Evolutionary conservation across 495 filamentous ascomycete species (phyloP).

Genomic region (Xylaria scruposa): DNA sequence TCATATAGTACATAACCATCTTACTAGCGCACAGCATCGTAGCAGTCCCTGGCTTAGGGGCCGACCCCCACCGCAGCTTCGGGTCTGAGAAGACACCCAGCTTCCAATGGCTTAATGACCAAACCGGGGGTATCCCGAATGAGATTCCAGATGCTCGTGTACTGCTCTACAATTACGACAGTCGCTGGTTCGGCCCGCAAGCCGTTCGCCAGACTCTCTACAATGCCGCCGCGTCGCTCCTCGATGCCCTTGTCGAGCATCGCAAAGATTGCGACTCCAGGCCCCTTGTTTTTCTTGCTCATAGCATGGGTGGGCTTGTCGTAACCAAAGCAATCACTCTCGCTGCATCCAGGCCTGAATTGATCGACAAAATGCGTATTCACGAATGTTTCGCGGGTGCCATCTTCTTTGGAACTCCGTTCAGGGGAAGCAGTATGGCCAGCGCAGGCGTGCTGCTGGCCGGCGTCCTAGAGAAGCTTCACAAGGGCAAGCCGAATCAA

Average conservation of each 20-base stretch:
- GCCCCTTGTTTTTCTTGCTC: not conserved
- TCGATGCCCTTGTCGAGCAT: not conserved
- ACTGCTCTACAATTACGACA: not conserved
- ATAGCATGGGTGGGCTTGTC: not conserved
- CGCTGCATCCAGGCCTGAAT: not conserved
- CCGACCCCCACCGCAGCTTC: not conserved
- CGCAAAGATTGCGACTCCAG: not conserved
- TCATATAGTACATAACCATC: not conserved
- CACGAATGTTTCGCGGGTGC: not conserved
- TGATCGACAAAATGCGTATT: not conserved
- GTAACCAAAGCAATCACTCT: not conserved
- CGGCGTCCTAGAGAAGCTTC: not conserved
- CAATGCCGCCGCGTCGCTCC: not conserved
- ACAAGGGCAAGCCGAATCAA: not conserved
- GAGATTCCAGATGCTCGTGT: not conserved
- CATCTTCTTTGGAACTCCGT: not conserved
- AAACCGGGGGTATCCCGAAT: not conserved
- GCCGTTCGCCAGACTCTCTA: not conserved
- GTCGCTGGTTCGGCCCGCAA: not conserved
- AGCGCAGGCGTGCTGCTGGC: not conserved
- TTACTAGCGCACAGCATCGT: not conserved
- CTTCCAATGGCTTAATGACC: not conserved
- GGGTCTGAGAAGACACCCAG: not conserved
- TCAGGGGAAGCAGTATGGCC: not conserved
- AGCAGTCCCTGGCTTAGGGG: not conserved